These are phyloP conservation scores for Ceratocystis cubensis DNA, from an alignment of 2,329 filamentous ascomycete genomes.

Conservation along the genomic window DNA sequence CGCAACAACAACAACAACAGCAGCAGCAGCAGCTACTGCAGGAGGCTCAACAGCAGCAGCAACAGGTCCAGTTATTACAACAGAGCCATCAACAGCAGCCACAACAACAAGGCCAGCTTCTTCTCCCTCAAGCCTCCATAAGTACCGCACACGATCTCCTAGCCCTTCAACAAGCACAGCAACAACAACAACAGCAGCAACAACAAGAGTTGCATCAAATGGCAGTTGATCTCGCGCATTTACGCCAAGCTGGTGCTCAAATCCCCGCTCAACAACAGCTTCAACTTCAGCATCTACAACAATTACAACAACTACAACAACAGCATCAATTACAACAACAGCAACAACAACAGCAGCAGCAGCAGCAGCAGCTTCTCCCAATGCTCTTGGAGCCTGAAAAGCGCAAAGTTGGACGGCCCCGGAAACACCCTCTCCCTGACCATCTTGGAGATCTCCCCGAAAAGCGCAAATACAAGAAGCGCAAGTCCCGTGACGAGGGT, in stretches of 20 bases:
- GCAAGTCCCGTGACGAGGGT: constrained; percentile 44
- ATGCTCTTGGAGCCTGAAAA: constrained; percentile 34
- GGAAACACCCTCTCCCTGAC: constrained; percentile 50
- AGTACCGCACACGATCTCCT: constrained; percentile 5
- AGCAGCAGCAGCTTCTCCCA: constrained; percentile 6
- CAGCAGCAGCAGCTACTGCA: constrained; percentile 8
- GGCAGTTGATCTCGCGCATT: constrained; percentile 14
- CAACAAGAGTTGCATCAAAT: constrained; percentile 14
- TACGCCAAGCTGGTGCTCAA: constrained; percentile 14
- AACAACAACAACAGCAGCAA: constrained; percentile 8
- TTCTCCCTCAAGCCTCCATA: constrained; percentile 2
- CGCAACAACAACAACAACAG: constrained; percentile 12
- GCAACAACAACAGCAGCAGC: constrained; percentile 3
- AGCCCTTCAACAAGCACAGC: constrained; percentile 17
- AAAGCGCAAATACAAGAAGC: constrained; percentile 54
- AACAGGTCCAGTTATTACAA: constrained; percentile 1
- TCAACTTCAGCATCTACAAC: not conserved
- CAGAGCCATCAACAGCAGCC: constrained; percentile 2
- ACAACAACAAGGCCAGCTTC: constrained; percentile 16
- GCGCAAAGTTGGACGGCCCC: constrained; percentile 51
- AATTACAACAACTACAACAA: constrained; percentile 11
- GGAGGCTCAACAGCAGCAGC: not conserved
- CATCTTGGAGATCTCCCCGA: constrained; percentile 42
- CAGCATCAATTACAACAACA: constrained; percentile 13
- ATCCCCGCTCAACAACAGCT: constrained; percentile 9